These are phyloP conservation scores for Phialocephala subalpina DNA, from an alignment of 2,329 filamentous ascomycete species.

Conservation along the genomic window DNA sequence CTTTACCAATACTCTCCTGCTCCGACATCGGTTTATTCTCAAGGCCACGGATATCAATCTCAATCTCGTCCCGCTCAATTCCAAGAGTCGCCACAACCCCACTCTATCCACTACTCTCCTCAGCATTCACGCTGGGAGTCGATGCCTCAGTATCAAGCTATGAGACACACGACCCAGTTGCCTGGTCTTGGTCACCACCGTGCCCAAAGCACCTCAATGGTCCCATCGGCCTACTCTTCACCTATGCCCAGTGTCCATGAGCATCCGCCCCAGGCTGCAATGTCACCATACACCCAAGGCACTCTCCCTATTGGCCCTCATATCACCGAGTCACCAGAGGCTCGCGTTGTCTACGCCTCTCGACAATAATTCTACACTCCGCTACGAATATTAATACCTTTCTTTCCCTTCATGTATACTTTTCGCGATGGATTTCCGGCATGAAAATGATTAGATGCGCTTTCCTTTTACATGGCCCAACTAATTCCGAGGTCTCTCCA, in stretches of 20 bases:
- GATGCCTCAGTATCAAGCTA: not conserved
- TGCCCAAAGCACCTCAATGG: slow-evolving; percentile 8
- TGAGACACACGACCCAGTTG: not conserved
- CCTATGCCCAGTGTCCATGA: not conserved
- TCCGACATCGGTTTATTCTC: slow-evolving; percentile 13
- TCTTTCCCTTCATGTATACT: slow-evolving; percentile 3
- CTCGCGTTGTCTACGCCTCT: slow-evolving; percentile 7
- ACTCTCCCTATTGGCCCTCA: not conserved
- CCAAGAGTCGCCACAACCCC: slow-evolving; percentile 10
- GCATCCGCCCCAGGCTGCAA: not conserved
- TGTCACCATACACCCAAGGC: not conserved
- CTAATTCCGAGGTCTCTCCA: not conserved
- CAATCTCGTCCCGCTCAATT: slow-evolving; percentile 15
- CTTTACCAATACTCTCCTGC: slow-evolving; percentile 21
- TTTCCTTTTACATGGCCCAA: not conserved
- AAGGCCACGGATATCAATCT: slow-evolving; percentile 11
- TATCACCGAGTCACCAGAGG: slow-evolving; percentile 3
- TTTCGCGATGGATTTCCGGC: slow-evolving; percentile 7
- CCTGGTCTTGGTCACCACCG: slow-evolving; percentile 12
- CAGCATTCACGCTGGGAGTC: not conserved
- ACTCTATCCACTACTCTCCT: not conserved
- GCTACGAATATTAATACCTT: slow-evolving; percentile 3
- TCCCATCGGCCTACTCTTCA: not conserved
- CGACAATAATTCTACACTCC: slow-evolving; percentile 1
- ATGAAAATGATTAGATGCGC: not conserved